phyloP scores from a whole-genome alignment of 495 filamentous ascomycete species.

The Evernia prunastri region DNA sequence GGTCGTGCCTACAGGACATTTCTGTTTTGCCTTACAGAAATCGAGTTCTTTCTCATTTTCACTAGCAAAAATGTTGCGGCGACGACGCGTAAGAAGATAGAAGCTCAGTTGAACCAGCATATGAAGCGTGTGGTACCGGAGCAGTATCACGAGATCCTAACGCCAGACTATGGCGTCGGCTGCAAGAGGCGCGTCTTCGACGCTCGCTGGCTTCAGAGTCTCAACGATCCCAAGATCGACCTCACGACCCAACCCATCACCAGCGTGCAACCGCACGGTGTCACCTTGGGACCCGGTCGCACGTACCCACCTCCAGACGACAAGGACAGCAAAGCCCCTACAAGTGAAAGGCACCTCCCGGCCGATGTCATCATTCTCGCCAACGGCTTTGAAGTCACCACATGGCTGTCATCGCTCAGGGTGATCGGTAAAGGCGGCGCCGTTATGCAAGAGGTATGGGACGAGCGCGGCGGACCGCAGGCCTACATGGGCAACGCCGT shows the following conservation, averaged over 20 bases:
- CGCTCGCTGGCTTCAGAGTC: constrained; percentile 46
- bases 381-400: constrained; percentile 48
- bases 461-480: constrained; percentile 49
- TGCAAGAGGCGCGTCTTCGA: constrained; percentile 60
- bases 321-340: constrained; percentile 26
- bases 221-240: constrained; percentile 49
- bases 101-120: constrained; percentile 39
- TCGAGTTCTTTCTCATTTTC: constrained; percentile 35
- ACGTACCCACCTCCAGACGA: constrained; percentile 38
- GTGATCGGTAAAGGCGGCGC: constrained; percentile 42
- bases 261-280: constrained; percentile 41
- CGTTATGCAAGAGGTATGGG: constrained; percentile 48
- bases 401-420: constrained; percentile 39
- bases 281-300: constrained; percentile 48
- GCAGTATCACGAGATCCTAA: constrained; percentile 59
- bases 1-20: constrained; percentile 28
- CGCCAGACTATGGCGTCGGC: constrained; percentile 54
- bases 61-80: constrained; percentile 20
- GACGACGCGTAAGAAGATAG: constrained; percentile 31
- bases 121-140: constrained; percentile 47
- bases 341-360: constrained; percentile 40
- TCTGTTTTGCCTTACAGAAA: constrained; percentile 37
- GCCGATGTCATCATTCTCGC: constrained; percentile 56
- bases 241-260: constrained; percentile 51
- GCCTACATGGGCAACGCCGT: constrained; percentile 60